Evolutionary conservation across 2,329 filamentous ascomycete genomes (phyloP), one percentile per base, ranked within the genome.

Genomic region (Aspergillus neoniger): DNA sequence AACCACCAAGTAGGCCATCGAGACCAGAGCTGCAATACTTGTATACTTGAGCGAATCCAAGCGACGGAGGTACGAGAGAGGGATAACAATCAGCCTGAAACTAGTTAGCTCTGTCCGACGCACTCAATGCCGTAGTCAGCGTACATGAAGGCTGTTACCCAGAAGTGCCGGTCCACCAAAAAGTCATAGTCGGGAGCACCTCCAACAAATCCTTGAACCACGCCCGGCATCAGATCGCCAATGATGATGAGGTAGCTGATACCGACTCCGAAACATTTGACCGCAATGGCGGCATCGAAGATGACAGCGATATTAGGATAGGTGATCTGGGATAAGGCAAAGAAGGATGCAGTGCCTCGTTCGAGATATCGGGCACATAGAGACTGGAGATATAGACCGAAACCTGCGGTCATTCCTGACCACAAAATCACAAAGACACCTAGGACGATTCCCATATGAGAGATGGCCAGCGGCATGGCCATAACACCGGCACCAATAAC

Each of bases 201-300:
- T 51, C 85, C 83, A 63, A 87, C 86, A 76, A 99, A 94, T 4
- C 93, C 95, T 62, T 87, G 80, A 23, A 95, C 88, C 9, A 99
- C 95, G 41, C 92, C 94, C 0, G 95, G 95, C 95, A 99, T 99
- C 64, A 99, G 81, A 75, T 99, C 95, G 54, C 95, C 95, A 68
- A 99, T 98, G 71, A 99, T 98, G 72, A 99, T 99, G 70, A 99
- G 86, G 79, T 99, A 99, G 69, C 92, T 97, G 61, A 98, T 91
- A 21, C 91, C 95, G 9, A 99, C 95, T 39, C 95, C 95, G 74
- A 99, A 99, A 77, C 95, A 99, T 76, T 99, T 99, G 72, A 99
- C 88, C 12, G 94, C 92, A 73, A 99, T 99, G 5, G 95, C 95
- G 6, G 89, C 88, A 78, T 99, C 95, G 75, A 99, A 99, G 49